phyloP scores from a whole-genome alignment of 257 asterid species.

The Nicotiana noctiflora region DNA sequence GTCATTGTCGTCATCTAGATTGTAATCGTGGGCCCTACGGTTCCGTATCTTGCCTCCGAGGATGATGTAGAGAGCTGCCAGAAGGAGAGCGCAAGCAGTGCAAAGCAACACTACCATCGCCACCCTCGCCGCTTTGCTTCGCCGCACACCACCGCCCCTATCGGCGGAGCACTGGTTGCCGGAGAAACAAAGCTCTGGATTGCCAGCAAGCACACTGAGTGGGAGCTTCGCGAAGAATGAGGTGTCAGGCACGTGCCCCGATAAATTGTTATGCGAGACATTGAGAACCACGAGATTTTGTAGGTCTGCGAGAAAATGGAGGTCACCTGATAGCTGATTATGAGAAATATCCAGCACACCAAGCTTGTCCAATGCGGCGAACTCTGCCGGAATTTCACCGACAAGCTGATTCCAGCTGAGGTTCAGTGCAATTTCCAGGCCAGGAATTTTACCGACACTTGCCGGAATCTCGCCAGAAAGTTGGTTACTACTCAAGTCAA shows the following conservation, averaged over 20 bases:
- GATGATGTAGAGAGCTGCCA: constrained; percentile 55
- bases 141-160: too few species aligned
- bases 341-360: constrained; percentile 73
- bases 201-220: constrained; percentile 48
- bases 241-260: constrained; percentile 69
- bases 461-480: constrained; percentile 58
- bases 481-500: constrained; percentile 61
- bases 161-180: constrained; percentile 40
- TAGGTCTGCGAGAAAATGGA: constrained; percentile 43
- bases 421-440: constrained; percentile 61
- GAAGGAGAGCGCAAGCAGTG: constrained; percentile 45
- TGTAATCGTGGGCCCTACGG: constrained; percentile 24
- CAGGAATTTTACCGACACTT: constrained; percentile 58
- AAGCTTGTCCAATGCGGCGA: constrained; percentile 49
- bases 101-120: constrained; percentile 63
- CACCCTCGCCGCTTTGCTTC: too few species aligned
- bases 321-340: constrained; percentile 71
- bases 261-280: constrained; percentile 60
- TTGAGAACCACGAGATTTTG: constrained; percentile 70
- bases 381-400: constrained; percentile 59
- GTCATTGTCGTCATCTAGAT: constrained; percentile 32
- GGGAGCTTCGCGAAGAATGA: constrained; percentile 64
- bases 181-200: constrained; percentile 48
- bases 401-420: constrained; percentile 63
- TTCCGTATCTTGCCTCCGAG: constrained; percentile 39